phyloP scores from a whole-genome alignment of 192 early-diverging fungal genomes.

The Linnemannia zychae region DNA sequence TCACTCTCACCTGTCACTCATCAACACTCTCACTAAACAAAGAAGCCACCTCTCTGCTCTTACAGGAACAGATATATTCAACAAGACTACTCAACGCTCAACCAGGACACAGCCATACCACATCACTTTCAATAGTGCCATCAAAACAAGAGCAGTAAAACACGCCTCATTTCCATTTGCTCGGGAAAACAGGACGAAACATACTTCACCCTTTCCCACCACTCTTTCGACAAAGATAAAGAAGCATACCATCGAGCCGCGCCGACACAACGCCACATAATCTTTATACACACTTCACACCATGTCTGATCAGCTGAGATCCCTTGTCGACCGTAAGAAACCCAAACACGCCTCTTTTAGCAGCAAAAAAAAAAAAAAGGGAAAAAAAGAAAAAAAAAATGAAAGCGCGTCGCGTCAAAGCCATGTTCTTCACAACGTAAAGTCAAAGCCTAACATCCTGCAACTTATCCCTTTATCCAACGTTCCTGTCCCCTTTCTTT shows the following conservation, averaged over 20 bases:
- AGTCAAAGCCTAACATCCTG: neutral
- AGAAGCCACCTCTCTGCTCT: neutral
- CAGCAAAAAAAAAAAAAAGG: neutral
- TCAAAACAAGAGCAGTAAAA: neutral
- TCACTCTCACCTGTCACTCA: neutral
- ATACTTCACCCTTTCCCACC: neutral
- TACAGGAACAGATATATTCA: neutral
- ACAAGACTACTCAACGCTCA: neutral
- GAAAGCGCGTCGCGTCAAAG: neutral
- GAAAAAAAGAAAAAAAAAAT: neutral
- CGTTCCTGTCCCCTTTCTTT: neutral
- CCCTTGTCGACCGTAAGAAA: slow-evolving; percentile 42
- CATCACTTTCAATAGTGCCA: neutral
- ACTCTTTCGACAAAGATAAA: neutral
- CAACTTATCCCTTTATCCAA: neutral
- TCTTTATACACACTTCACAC: neutral
- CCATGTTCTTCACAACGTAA: neutral
- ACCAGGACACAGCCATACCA: neutral
- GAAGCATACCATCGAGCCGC: neutral
- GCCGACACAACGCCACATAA: too few relatives aligned
- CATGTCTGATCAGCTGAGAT: slow-evolving; percentile 41
- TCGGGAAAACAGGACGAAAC: neutral
- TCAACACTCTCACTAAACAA: neutral
- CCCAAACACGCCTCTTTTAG: neutral
- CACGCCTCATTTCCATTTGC: neutral